Base-by-base conservation (phyloP, 2,329 filamentous ascomycete genomes). In the Arthrobotrys megalospora region DNA sequence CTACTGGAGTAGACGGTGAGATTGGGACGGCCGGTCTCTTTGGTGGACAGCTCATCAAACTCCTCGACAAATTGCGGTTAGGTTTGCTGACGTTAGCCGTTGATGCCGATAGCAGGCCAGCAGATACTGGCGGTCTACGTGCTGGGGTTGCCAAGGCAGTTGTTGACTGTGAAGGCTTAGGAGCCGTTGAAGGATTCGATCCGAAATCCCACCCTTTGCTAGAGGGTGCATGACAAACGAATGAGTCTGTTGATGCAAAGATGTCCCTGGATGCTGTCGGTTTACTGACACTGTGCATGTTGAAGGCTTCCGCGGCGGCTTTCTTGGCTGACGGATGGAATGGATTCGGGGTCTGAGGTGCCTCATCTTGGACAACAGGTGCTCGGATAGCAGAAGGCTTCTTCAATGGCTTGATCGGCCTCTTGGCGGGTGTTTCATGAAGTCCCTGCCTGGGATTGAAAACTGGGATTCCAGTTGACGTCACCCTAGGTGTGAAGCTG, bases 191-290 rank as follows among this genome's bases (percentile, higher is more conserved):
- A 19, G 28, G n/a, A 3, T 43, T 65, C 8, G 72, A 53, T 21
- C 43, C 73, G n/a, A 77, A 71, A n/a, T 66, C 41, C 58, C 66
- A 71, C 2, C 62, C 66, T 38, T 71, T 71, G 43, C 66, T 77
- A 63, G 73, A 62, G 16, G 50, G 24, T 12, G 65, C 47, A n/a
- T 58, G 65, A n/a, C 58, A 60, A 48, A 77, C 73, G 14, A 77
- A 71, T 10, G 73, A 77, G 32, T 77, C 73, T 1, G 60, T 28
- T 0, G 73, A 71, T 7, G 21, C 19, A 14, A 77, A 77, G 8
- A 77, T 71, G n/a, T 77, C 73, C 3, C 16, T 24, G 2, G 38
- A 43, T 1, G 19, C 6, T 0, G 58, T 10, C 3, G 48, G 64
- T 16, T 34, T 69, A 1, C 21, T 48, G 14, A 19, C 14, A 38